phyloP scores from a whole-genome alignment of 345 rosid species.

The Mallotus nudiflorus region DNA sequence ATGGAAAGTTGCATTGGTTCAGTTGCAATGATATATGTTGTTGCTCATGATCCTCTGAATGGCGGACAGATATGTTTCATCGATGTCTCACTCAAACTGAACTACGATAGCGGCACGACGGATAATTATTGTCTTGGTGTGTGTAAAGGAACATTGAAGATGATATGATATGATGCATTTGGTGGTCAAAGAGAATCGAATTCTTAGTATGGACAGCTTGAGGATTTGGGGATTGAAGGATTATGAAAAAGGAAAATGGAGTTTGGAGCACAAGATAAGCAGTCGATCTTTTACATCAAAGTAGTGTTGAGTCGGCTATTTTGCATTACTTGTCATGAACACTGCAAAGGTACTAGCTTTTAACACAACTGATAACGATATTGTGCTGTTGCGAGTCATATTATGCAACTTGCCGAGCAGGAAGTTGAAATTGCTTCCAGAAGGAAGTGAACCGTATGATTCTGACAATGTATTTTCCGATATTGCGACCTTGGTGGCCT shows the following conservation, averaged over 20 bases:
- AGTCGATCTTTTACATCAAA: too few relatives aligned
- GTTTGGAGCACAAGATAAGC: neutral
- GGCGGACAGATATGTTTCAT: neutral
- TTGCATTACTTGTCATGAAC: too few relatives aligned
- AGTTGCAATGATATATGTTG: neutral
- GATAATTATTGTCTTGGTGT: neutral
- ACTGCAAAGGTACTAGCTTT: neutral
- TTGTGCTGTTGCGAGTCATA: neutral
- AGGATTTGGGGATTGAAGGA: neutral
- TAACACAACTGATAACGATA: neutral
- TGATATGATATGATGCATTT: neutral
- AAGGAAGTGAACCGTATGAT: too few relatives aligned
- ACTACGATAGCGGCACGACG: neutral
- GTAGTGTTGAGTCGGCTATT: too few relatives aligned
- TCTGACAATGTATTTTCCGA: too few relatives aligned
- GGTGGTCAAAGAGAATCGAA: too few relatives aligned
- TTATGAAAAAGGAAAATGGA: neutral
- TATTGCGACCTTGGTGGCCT: too few relatives aligned
- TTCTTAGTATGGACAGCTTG: neutral
- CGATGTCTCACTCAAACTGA: neutral
- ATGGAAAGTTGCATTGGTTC: neutral
- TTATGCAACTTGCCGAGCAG: neutral
- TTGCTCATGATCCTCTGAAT: conserved; percentile 1
- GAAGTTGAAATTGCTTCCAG: too few relatives aligned
- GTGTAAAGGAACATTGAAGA: neutral